Conservation (phyloP, 306 rosid genomes). For the Macrotyloma uniflorum region DNA sequence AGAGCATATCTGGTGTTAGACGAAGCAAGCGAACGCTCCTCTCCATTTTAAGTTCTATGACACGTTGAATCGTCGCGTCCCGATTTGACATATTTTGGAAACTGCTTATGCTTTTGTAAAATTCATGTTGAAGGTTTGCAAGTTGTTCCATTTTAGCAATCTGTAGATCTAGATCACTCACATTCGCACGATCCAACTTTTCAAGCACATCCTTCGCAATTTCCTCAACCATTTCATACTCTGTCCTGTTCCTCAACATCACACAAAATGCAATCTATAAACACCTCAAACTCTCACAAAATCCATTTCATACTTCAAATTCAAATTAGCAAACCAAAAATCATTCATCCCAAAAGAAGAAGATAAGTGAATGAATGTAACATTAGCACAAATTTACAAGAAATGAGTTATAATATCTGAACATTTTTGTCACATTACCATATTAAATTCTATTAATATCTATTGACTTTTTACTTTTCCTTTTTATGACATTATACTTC, state of each 20-base stretch:
- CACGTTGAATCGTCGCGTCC: not conserved
- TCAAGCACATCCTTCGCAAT: conserved; percentile 32
- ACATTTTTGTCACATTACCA: too few relatives aligned
- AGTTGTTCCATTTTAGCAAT: conserved; percentile 36
- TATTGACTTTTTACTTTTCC: too few relatives aligned
- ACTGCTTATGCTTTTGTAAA: not conserved
- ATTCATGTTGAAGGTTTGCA: conserved; percentile 11
- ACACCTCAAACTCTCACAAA: too few relatives aligned
- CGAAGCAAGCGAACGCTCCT: conserved; percentile 39
- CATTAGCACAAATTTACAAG: too few relatives aligned
- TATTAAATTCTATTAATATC: too few relatives aligned
- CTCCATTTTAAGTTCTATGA: conserved; percentile 38
- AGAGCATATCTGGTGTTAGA: conserved; percentile 42
- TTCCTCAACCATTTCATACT: conserved; percentile 37
- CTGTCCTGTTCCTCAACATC: conserved; percentile 26
- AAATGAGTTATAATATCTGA: too few relatives aligned
- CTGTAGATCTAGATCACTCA: conserved; percentile 12
- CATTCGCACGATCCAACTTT: conserved; percentile 23
- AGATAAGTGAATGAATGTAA: too few relatives aligned
- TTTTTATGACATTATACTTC: too few relatives aligned
- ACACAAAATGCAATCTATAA: not conserved
- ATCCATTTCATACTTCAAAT: too few relatives aligned
- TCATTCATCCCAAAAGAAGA: too few relatives aligned
- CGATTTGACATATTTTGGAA: not conserved
- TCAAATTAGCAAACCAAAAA: too few relatives aligned